Conservation (phyloP, 75 land plant genomes). For the Azolla pinnata region DNA sequence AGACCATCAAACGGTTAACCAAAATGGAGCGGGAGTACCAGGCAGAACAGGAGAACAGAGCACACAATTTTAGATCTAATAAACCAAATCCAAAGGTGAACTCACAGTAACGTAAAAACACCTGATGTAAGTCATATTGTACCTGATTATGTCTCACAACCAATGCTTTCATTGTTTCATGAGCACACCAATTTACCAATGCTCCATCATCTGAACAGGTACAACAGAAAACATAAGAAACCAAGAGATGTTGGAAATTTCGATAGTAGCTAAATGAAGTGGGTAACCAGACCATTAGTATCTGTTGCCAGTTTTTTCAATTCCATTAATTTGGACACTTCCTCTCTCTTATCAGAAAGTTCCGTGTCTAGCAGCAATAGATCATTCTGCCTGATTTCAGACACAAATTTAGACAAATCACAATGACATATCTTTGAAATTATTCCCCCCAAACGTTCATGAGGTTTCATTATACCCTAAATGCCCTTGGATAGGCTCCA, state of each 20-base stretch:
- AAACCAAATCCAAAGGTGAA: too few relatives aligned
- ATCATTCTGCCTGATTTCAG: slow-evolving; percentile 47
- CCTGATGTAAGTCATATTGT: slow-evolving; percentile 3
- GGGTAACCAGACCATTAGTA: background rate
- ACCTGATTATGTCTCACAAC: slow-evolving; percentile 67
- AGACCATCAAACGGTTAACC: too few relatives aligned
- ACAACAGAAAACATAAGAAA: slow-evolving; percentile 2
- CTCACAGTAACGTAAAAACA: too few relatives aligned
- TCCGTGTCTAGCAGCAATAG: slow-evolving; percentile 65
- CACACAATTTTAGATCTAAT: too few relatives aligned
- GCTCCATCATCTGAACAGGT: slow-evolving; percentile 18
- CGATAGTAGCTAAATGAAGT: too few relatives aligned
- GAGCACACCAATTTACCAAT: slow-evolving; percentile 45
- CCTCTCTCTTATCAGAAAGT: slow-evolving; percentile 49
- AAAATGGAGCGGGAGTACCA: too few relatives aligned
- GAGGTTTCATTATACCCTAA: too few relatives aligned
- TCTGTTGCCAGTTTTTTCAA: slow-evolving; percentile 6
- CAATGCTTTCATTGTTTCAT: slow-evolving; percentile 64
- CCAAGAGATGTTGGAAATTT: too few relatives aligned
- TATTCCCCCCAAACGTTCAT: too few relatives aligned
- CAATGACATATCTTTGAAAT: too few relatives aligned
- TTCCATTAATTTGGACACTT: slow-evolving; percentile 41
- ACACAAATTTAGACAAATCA: slow-evolving; percentile 6
- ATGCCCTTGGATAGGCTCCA: too few relatives aligned
- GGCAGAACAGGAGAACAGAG: too few relatives aligned